These are phyloP conservation scores for Mrakia frigida DNA, from an alignment of 768 basidiomycete genomes.

Conservation along the genomic window DNA sequence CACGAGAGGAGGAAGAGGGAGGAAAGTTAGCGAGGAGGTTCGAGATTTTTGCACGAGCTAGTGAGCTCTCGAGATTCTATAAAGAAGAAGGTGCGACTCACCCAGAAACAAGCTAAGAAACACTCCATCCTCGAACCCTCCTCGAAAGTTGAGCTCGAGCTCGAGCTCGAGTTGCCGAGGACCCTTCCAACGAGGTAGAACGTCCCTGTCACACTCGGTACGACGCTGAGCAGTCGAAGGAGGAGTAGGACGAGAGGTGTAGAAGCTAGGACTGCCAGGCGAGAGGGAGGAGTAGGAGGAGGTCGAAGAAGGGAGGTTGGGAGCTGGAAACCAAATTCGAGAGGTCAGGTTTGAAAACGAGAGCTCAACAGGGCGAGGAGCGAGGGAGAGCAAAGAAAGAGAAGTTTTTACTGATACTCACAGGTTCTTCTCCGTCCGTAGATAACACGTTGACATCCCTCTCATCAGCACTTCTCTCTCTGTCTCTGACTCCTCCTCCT, in stretches of 20 bases:
- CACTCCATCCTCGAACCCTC: constrained; percentile 20
- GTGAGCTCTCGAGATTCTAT: too few relatives aligned
- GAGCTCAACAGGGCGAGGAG: not conserved
- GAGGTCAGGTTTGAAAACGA: not conserved
- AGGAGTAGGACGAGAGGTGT: constrained; percentile 15
- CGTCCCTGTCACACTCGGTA: constrained; percentile 24
- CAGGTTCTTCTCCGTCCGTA: constrained; percentile 31
- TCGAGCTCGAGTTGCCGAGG: not conserved
- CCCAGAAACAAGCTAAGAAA: constrained; percentile 28
- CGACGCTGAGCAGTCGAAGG: constrained; percentile 19
- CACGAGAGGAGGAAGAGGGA: not conserved
- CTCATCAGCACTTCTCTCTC: constrained; percentile 3
- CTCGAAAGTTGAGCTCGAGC: not conserved
- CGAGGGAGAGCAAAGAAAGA: too few relatives aligned
- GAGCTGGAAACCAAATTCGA: not conserved
- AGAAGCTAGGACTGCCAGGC: not conserved
- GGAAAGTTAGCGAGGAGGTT: not conserved
- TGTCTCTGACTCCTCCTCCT: not conserved
- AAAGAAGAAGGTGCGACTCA: constrained; percentile 1
- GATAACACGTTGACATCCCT: constrained; percentile 27
- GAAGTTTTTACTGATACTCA: not conserved
- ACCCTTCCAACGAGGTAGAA: constrained; percentile 20
- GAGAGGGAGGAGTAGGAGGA: constrained; percentile 5
- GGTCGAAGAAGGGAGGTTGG: constrained; percentile 23
- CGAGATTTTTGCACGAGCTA: too few relatives aligned